phyloP scores from a whole-genome alignment of 352 stramenopile genomes.

The Globisporangium orthogonon region DNA sequence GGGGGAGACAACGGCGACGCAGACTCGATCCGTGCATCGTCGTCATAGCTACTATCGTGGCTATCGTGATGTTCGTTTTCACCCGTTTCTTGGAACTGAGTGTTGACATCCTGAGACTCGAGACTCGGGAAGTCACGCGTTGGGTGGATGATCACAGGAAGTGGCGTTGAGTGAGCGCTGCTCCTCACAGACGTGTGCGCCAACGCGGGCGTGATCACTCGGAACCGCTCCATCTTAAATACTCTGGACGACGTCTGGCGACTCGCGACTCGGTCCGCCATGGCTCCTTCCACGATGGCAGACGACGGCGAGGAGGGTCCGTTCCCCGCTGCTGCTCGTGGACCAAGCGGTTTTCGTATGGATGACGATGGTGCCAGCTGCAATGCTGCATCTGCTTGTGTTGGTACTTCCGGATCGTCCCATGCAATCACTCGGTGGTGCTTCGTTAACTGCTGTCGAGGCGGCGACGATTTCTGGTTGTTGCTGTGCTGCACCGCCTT shows the following conservation, averaged over 20 bases:
- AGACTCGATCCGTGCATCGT: not conserved
- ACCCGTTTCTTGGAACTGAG: not conserved
- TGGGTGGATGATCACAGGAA: slow-evolving; percentile 10
- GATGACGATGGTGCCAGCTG: not conserved
- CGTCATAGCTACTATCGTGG: slow-evolving; percentile 3
- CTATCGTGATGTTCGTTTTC: not conserved
- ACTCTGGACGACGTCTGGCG: slow-evolving; percentile 31
- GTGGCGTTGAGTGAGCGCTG: not conserved
- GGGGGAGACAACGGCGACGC: not conserved
- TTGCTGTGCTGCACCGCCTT: not conserved
- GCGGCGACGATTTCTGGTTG: slow-evolving; percentile 9
- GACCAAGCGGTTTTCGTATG: not conserved
- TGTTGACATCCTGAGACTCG: not conserved
- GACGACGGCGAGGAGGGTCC: slow-evolving; percentile 8
- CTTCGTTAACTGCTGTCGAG: not conserved
- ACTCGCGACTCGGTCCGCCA: slow-evolving; percentile 23
- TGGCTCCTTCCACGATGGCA: not conserved
- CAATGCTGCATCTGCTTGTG: not conserved
- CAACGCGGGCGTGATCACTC: slow-evolving; percentile 50
- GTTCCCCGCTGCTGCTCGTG: slow-evolving; percentile 3
- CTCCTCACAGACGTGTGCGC: slow-evolving; percentile 6
- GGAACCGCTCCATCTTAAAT: slow-evolving; percentile 71
- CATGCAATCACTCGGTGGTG: slow-evolving; percentile 2
- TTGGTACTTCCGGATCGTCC: not conserved
- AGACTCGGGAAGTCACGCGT: not conserved